Conservation (phyloP, 495 filamentous ascomycete species). For the Venustampulla echinocandica region DNA sequence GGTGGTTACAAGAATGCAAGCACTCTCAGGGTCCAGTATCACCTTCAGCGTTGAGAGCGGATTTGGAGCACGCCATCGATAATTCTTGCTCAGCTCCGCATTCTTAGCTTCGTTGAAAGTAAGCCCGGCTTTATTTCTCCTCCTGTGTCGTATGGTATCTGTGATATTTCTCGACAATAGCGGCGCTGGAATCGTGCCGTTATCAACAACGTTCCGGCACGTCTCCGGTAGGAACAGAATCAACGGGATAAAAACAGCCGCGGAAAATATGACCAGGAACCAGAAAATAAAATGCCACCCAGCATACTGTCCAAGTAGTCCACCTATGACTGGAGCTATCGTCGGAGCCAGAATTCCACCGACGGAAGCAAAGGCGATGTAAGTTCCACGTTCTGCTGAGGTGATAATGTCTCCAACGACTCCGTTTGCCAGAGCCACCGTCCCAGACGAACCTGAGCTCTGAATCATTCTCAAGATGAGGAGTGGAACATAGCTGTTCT, state of each 20-base stretch:
- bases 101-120: conserved; percentile 7
- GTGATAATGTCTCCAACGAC: conserved; percentile 45
- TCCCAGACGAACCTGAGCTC: conserved; percentile 40
- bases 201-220: conserved; percentile 53
- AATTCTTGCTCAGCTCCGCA: conserved; percentile 12
- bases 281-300: conserved; percentile 65
- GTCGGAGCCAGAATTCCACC: conserved; percentile 38
- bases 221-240: conserved; percentile 52
- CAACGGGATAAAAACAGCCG: conserved; percentile 34
- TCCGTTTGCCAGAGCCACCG: conserved; percentile 41
- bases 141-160: conserved; percentile 26
- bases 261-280: conserved; percentile 52
- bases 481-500: conserved; percentile 41
- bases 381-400: conserved; percentile 42
- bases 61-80: conserved; percentile 46
- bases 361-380: conserved; percentile 32
- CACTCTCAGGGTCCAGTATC: conserved; percentile 6
- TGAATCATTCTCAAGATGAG: conserved; percentile 48
- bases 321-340: conserved; percentile 54
- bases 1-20: conserved; percentile 8
- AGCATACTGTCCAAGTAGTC: conserved; percentile 47
- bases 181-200: conserved; percentile 47
- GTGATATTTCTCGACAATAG: conserved; percentile 31
- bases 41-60: conserved; percentile 32
- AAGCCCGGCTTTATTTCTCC: conserved; percentile 11